A percentile compares a stretch with the other conserved stretches of the same genome.
Evolutionary conservation across 306 rosid genomes (phyloP).

Genomic region (Comarum palustre): DNA sequence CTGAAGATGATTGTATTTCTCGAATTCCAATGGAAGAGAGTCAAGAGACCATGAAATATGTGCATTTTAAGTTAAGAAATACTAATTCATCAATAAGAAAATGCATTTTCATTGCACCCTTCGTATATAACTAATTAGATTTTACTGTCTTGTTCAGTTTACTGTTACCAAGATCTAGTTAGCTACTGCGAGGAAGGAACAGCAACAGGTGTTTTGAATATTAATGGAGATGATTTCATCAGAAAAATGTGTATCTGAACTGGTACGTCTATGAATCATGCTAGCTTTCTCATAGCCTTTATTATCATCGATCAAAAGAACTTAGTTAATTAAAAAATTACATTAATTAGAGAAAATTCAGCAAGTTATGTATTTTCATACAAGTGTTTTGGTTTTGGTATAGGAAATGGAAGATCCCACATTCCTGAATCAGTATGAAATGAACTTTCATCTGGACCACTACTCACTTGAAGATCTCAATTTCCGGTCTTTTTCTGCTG

Average conservation of each 20-base stretch:
- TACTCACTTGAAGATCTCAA: constrained; percentile 35
- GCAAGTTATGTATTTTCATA: not conserved
- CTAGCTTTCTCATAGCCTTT: not conserved
- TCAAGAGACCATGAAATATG: not conserved
- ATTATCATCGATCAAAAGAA: not conserved
- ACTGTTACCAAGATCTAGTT: not conserved
- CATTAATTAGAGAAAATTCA: not conserved
- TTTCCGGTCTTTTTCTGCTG: constrained; percentile 35
- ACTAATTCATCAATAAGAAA: not conserved
- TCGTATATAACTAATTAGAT: not conserved
- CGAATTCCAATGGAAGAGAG: not conserved
- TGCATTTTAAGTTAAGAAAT: not conserved
- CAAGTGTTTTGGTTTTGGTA: not conserved
- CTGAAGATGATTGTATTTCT: not conserved
- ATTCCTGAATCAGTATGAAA: constrained; percentile 24
- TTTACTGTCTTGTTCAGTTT: not conserved
- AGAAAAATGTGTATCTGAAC: constrained; percentile 36
- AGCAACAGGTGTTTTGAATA: not conserved
- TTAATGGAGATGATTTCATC: constrained; percentile 33
- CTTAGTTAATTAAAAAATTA: not conserved
- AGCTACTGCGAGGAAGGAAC: constrained; percentile 2
- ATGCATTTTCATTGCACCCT: not conserved
- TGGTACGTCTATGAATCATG: constrained; percentile 20
- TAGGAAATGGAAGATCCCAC: constrained; percentile 30
- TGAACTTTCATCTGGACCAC: constrained; percentile 25